These are phyloP conservation scores for Silene coronaria DNA, from an alignment of 179 eudicot genomes.

Conservation along the genomic window DNA sequence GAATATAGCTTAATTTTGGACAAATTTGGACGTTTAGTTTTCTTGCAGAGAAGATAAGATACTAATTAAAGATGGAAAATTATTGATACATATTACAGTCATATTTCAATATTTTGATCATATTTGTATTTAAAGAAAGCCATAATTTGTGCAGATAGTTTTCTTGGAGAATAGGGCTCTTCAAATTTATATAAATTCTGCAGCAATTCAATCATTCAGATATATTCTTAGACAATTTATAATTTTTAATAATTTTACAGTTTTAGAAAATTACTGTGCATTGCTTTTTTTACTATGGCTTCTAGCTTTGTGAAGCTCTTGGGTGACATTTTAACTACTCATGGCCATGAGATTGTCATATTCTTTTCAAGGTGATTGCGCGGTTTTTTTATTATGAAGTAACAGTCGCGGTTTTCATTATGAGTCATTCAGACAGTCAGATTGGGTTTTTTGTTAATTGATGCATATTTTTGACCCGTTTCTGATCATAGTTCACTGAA, in stretches of 20 bases:
- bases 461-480: background rate
- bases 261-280: background rate
- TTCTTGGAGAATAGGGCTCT: slow-evolving; percentile 22
- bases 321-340: slow-evolving; percentile 38
- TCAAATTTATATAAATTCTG: slow-evolving; percentile 18
- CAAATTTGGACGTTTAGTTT: slow-evolving; percentile 20
- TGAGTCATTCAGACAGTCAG: no score
- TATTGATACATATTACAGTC: background rate
- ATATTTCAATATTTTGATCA: background rate
- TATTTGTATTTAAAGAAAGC: slow-evolving; percentile 15
- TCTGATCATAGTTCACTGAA: background rate
- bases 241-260: background rate
- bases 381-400: no score
- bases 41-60: slow-evolving; percentile 20
- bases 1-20: background rate
- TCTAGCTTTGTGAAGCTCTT: slow-evolving; percentile 49
- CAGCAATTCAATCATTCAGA: slow-evolving; percentile 4
- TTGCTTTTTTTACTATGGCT: slow-evolving; percentile 14
- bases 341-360: slow-evolving; percentile 46
- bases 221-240: slow-evolving; percentile 5
- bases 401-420: no score
- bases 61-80: background rate
- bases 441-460: no score
- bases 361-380: slow-evolving; percentile 49
- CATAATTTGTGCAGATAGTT: slow-evolving; percentile 13